Base-by-base conservation (phyloP, 805 yeast species). In the Candida silvicultrix region DNA sequence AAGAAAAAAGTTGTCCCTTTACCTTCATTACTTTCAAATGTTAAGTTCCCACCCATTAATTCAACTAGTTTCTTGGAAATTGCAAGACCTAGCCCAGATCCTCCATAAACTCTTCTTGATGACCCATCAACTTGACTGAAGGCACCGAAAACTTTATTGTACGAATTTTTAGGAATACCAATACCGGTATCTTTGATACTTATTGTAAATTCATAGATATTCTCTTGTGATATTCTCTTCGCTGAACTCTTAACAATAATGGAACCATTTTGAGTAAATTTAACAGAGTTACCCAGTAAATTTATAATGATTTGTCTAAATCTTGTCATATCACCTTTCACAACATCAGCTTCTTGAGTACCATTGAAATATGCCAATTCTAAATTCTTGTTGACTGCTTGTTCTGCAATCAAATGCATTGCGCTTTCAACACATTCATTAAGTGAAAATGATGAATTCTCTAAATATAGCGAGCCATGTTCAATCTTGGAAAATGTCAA, bases 81-180 rank as follows among this genome's bases (percentile, higher is more conserved):
- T 2, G 94, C 84, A 43, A 88, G 73, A 12, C 96, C 96, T 41
- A 87, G 73, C 52, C 96, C 96, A 5, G 95, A 87, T 53, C 96
- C 96, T 53, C 95, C 96, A 62, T 85, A 87, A 58, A 85, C 86
- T 61, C 95, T 77, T 6, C 95, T 87, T 2, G 95, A 87, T 5
- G 95, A 85, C 35, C 96, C 95, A 66, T 87, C 96, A 15, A 95
- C 95, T 63, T 87, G 96, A 58, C 94, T 84, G 69, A 88, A 87
- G 2, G 92, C 88, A 57, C 87, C 95, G 59, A 87, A 88, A 52
- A 87, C 87, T 38, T 85, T 74, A 18, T 88, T 92, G 31, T 87
- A 73, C 57, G 88, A 85, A 58, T 87, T 95, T 57, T 78, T 79
- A 60, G 84, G 87, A 54, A 87, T 87, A 51, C 96, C 95, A 53